A percentile compares a stretch with the other conserved stretches of the same genome.
phyloP scores from a whole-genome alignment of 2,329 filamentous ascomycete genomes.

The Plectosphaerella cucumerina region DNA sequence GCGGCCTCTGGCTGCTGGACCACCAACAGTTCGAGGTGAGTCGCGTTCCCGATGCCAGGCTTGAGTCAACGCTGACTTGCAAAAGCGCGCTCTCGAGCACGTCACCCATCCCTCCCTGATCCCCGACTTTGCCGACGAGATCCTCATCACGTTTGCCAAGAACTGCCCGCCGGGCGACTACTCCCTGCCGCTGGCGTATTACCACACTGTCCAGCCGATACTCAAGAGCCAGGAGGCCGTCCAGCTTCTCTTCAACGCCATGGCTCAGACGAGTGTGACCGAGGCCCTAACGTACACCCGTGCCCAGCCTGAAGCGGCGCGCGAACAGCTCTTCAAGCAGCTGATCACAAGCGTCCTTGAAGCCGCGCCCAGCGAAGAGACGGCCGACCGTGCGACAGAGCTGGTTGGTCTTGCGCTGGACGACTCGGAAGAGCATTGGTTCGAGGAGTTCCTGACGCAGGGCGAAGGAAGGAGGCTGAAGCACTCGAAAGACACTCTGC shows the following conservation, averaged over 20 bases:
- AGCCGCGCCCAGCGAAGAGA: conserved; percentile 28
- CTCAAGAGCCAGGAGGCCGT: conserved; percentile 61
- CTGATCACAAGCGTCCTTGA: conserved; percentile 57
- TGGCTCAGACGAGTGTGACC: conserved; percentile 62
- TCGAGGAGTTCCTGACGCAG: conserved; percentile 62
- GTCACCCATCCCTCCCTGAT: conserved; percentile 76
- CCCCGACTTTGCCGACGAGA: conserved; percentile 80
- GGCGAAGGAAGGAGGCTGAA: conserved; percentile 62
- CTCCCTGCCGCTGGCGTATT: conserved; percentile 70
- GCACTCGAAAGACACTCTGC: conserved; percentile 66
- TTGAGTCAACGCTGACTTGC: not conserved
- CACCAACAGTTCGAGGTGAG: conserved; percentile 61
- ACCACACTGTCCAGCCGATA: conserved; percentile 69
- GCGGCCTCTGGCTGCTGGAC: conserved; percentile 79
- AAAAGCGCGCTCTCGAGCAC: conserved; percentile 64
- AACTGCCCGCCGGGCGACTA: conserved; percentile 57
- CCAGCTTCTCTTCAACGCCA: conserved; percentile 63
- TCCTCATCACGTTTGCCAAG: conserved; percentile 64
- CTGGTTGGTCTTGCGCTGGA: conserved; percentile 71
- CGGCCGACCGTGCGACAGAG: conserved; percentile 58
- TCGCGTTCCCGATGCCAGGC: not conserved
- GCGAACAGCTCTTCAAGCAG: conserved; percentile 62
- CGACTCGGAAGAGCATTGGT: conserved; percentile 66
- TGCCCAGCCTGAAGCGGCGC: conserved; percentile 56
- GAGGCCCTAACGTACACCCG: conserved; percentile 73